Percentiles rank a stretch among this genome's conserved stretches.
Conservation (phyloP, 129 eudicot genomes). For the Flaveria robusta region DNA sequence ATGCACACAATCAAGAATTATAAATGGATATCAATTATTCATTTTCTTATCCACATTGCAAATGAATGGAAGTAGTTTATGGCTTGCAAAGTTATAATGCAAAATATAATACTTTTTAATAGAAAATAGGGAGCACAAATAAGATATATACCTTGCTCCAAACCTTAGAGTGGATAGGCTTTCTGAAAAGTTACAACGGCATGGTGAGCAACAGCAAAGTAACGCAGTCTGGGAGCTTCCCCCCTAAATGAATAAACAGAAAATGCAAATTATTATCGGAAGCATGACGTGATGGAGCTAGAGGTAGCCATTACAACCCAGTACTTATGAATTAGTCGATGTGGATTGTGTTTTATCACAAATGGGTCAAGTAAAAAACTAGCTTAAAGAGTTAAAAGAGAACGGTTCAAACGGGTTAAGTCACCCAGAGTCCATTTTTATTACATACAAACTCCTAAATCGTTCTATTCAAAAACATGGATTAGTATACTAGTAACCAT, state of each 20-base stretch:
- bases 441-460: neutral
- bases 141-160: conserved; percentile 71
- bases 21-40: neutral
- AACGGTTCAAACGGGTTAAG: neutral
- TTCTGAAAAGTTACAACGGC: conserved; percentile 71
- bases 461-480: neutral
- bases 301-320: neutral
- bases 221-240: conserved; percentile 82
- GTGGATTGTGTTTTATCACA: neutral
- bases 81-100: neutral
- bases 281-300: conserved; percentile 15
- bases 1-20: neutral
- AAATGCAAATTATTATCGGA: neutral
- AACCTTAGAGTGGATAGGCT: conserved; percentile 83
- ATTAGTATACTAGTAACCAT: neutral
- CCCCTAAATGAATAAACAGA: conserved; percentile 48
- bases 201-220: conserved; percentile 95
- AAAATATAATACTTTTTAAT: neutral
- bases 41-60: neutral
- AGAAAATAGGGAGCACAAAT: neutral
- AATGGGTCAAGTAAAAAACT: neutral
- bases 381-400: neutral
- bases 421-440: neutral
- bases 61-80: neutral
- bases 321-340: neutral